Conservation (phyloP, 2,329 filamentous ascomycete genomes). For the Colletotrichum kahawae region DNA sequence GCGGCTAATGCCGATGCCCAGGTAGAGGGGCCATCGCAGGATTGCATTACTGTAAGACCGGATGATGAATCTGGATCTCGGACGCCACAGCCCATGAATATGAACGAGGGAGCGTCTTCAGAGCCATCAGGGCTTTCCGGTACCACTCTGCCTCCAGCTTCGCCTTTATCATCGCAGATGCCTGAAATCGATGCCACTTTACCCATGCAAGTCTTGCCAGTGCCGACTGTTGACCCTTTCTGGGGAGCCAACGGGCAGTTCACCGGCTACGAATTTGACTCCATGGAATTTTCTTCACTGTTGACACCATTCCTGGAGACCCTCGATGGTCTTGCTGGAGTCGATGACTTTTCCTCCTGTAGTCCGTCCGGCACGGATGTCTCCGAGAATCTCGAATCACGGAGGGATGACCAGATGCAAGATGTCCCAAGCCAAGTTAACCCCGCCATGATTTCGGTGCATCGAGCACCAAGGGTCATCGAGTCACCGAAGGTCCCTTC, state of each 20-base stretch:
- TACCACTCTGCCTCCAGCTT: background rate
- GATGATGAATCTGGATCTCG: background rate
- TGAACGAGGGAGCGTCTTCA: background rate
- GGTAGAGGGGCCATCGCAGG: background rate
- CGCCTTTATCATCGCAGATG: background rate
- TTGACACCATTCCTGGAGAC: background rate
- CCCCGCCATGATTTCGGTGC: background rate
- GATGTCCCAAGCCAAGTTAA: background rate
- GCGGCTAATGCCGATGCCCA: background rate
- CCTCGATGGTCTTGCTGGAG: background rate
- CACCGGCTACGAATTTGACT: background rate
- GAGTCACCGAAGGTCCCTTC: background rate
- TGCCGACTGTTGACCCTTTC: background rate
- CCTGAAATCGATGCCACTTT: background rate
- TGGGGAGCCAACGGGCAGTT: background rate
- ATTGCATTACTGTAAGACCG: background rate
- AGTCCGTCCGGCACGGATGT: background rate
- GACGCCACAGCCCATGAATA: background rate
- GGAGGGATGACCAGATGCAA: background rate
- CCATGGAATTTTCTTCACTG: background rate
- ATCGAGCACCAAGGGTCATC: background rate
- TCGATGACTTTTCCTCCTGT: background rate
- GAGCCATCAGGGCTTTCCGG: background rate
- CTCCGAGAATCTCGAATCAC: background rate
- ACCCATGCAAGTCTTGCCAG: background rate